Conservation (phyloP, 176 grass and related monocot species). For the Olyra latifolia region DNA sequence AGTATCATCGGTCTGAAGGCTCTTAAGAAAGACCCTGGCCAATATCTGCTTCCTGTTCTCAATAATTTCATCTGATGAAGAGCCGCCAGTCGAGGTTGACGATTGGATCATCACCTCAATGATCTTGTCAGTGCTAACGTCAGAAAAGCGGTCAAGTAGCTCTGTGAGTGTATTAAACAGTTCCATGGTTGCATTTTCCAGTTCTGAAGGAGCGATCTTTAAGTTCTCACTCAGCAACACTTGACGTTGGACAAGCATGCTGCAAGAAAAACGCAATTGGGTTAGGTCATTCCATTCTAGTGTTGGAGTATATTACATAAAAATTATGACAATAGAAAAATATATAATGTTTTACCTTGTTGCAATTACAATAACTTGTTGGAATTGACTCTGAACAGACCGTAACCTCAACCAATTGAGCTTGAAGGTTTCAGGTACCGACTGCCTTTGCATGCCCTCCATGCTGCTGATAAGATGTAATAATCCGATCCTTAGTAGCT, state of each 20-base stretch:
- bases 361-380: constrained; percentile 82
- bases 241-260: constrained; percentile 80
- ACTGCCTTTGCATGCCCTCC: constrained; percentile 55
- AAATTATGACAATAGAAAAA: neutral
- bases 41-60: constrained; percentile 66
- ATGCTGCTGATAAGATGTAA: constrained; percentile 61
- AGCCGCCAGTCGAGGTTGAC: neutral
- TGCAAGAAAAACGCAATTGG: constrained; percentile 24
- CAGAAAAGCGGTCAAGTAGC: constrained; percentile 54
- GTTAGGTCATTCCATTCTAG: neutral
- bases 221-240: constrained; percentile 62
- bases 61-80: constrained; percentile 34
- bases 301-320: neutral
- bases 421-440: constrained; percentile 68
- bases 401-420: constrained; percentile 77
- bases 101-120: constrained; percentile 49
- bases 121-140: constrained; percentile 67
- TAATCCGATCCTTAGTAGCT: constrained; percentile 64
- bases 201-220: constrained; percentile 32
- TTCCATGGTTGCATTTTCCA: constrained; percentile 41
- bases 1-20: constrained; percentile 63
- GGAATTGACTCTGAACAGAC: constrained; percentile 73
- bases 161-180: constrained; percentile 44
- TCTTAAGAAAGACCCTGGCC: constrained; percentile 72
- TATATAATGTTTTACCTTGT: constrained; percentile 51